phyloP scores from a whole-genome alignment of 1,284 basidiomycete species.

The Sanghuangporus sanghuang region DNA sequence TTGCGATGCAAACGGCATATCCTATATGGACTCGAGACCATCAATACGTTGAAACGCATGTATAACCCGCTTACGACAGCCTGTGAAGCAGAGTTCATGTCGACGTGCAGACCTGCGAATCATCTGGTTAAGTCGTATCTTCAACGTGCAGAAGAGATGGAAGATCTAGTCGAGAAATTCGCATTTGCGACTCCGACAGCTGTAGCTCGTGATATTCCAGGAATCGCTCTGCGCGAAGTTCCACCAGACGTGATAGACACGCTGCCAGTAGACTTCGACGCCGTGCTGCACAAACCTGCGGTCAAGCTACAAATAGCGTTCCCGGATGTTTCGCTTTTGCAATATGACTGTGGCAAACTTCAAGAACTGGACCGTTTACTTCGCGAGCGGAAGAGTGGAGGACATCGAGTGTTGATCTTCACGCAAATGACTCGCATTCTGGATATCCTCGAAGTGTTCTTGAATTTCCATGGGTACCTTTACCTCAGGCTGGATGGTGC shows the following conservation, averaged over 20 bases:
- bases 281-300: constrained; percentile 62
- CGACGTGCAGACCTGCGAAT: constrained; percentile 29
- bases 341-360: constrained; percentile 96
- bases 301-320: constrained; percentile 94
- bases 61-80: constrained; percentile 40
- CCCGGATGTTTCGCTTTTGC: constrained; percentile 84
- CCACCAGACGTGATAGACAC: constrained; percentile 29
- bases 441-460: constrained; percentile 91
- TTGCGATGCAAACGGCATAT: constrained; percentile 65
- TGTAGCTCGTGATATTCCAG: constrained; percentile 73
- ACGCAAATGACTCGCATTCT: constrained; percentile 96
- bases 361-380: constrained; percentile 80
- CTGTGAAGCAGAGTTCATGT: constrained; percentile 32
- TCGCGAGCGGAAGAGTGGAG: constrained; percentile 79
- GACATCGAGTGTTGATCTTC: constrained; percentile 91
- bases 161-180: constrained; percentile 63
- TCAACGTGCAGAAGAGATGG: constrained; percentile 54
- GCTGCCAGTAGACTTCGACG: constrained; percentile 49
- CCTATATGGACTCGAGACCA: constrained; percentile 60
- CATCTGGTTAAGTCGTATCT: constrained; percentile 60
- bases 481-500: constrained; percentile 92
- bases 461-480: constrained; percentile 90
- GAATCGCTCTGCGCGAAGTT: constrained; percentile 44
- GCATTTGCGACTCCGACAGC: constrained; percentile 81
- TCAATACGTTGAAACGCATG: constrained; percentile 41